Conservation (phyloP, 2,329 filamentous ascomycete species). For the Hymenoscyphus repandus region DNA sequence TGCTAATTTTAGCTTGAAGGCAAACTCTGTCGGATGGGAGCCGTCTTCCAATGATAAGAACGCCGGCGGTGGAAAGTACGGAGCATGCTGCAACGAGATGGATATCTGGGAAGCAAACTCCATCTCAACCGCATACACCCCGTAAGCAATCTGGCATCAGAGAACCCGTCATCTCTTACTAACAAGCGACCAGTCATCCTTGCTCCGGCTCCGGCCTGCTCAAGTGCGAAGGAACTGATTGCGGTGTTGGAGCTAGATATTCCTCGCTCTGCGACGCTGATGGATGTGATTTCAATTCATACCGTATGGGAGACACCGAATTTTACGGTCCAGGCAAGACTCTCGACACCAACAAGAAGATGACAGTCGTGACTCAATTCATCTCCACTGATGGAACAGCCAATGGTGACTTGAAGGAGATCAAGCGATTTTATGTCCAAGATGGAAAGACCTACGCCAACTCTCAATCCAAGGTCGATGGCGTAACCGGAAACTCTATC, state of each 20-base stretch:
- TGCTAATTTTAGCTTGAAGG: constrained; percentile 30
- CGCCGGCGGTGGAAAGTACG: constrained; percentile 46
- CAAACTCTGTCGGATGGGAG: constrained; percentile 49
- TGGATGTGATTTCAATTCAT: constrained; percentile 58
- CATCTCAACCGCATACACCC: constrained; percentile 52
- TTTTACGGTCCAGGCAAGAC: constrained; percentile 51
- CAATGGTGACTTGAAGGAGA: constrained; percentile 46
- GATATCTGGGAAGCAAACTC: constrained; percentile 63
- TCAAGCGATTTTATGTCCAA: constrained; percentile 54
- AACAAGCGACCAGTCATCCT: constrained; percentile 36
- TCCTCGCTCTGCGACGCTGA: constrained; percentile 53
- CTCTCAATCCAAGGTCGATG: constrained; percentile 40
- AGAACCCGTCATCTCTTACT: not conserved
- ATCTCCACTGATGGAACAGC: constrained; percentile 45
- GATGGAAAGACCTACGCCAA: constrained; percentile 48
- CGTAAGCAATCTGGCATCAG: constrained; percentile 24
- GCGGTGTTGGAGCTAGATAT: constrained; percentile 45
- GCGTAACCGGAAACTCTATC: constrained; percentile 47
- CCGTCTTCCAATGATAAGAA: constrained; percentile 45
- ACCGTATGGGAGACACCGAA: constrained; percentile 49
- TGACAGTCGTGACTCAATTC: constrained; percentile 58
- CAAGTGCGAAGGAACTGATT: constrained; percentile 39
- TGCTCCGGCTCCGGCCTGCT: constrained; percentile 42
- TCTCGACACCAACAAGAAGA: constrained; percentile 45
- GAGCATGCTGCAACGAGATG: constrained; percentile 64